These are phyloP conservation scores for Psilocybe sp. DNA, from an alignment of 768 basidiomycete genomes.

Conservation along the genomic window DNA sequence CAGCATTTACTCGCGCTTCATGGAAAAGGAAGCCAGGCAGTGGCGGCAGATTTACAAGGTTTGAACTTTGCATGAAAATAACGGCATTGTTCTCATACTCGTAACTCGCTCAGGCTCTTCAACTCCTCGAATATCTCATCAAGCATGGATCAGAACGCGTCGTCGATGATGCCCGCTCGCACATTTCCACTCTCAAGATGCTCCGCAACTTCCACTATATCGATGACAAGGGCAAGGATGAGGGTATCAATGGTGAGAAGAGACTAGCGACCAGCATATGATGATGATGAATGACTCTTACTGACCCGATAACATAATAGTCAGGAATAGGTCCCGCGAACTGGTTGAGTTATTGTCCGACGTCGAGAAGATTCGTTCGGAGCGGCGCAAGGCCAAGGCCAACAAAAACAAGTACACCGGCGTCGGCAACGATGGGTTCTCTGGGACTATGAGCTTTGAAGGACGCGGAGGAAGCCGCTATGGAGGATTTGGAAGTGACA, in stretches of 20 bases:
- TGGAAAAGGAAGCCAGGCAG: slow-evolving; percentile 97
- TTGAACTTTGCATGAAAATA: slow-evolving; percentile 7
- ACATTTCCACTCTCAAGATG: slow-evolving; percentile 96
- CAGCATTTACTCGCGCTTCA: slow-evolving; percentile 89
- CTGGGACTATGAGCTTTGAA: slow-evolving; percentile 43
- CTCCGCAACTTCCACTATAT: slow-evolving; percentile 97
- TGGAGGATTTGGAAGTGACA: slow-evolving; percentile 45
- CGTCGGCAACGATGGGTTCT: slow-evolving; percentile 76
- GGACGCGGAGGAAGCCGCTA: slow-evolving; percentile 33
- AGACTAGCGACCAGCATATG: neutral
- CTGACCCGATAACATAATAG: slow-evolving; percentile 36
- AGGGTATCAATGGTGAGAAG: slow-evolving; percentile 80
- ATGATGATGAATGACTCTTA: neutral
- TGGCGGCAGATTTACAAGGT: slow-evolving; percentile 99
- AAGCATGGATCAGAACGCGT: slow-evolving; percentile 98
- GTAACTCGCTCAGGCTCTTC: slow-evolving; percentile 60
- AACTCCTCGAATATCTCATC: slow-evolving; percentile 92
- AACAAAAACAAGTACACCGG: slow-evolving; percentile 92
- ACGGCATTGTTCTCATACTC: neutral
- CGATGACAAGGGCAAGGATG: slow-evolving; percentile 98
- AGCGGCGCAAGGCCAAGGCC: slow-evolving; percentile 88
- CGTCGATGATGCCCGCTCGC: slow-evolving; percentile 94
- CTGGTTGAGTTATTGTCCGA: slow-evolving; percentile 89
- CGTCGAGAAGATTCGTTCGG: slow-evolving; percentile 84
- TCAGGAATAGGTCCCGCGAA: slow-evolving; percentile 92